Evolutionary conservation across 805 yeast genomes (phyloP), one percentile per base, ranked within the genome.

Genomic region (Pichia californica): DNA sequence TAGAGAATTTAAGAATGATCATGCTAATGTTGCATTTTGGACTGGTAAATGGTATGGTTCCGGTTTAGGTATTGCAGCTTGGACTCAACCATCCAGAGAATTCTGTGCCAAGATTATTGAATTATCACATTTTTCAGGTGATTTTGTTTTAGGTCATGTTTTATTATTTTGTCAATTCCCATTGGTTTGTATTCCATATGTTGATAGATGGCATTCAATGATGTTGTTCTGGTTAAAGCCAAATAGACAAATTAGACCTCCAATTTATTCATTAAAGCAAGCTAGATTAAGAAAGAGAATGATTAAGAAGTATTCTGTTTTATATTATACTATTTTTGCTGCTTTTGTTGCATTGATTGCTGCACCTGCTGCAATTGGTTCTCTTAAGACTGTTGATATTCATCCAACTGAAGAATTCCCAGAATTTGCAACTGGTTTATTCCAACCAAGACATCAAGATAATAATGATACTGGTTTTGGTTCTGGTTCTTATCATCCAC

Each of bases 181-280:
- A 57, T 61, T 88, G 41, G 71, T 94, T 51, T 73, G 76, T 51
- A 71, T 91, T 58, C 99, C 99, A 59, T 73, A 78, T 65, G 70
- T 88, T 65, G 99, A 93, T 71, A 86, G 86, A 73, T 88, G 95
- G 95, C 99, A 93, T 69, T 91, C 99, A 36, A 81, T 88, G 66
- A 83, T 91, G 94, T 74, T 93, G 68, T 93, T 93, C 83, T 93
- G 99, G 99, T 83, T 94, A 70, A 86, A 88, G 65, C 99, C 99
- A 45, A 74, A 93, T 50, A 83, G 95, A 70, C 95, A 88, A 71
- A 89, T 93, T 61, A 85, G 98, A 69, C 97, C 97, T 49, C 98
- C 99, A 58, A 88, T 93, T 63, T 89, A 88, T 71, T 88, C 98
- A 16, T 73, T 91, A 70, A 93, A 93, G 71, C 98, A 93, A 73